Percentiles rank a stretch among this genome's conserved stretches.
Conservation (phyloP, 495 filamentous ascomycete genomes). For the Neurospora intermedia region DNA sequence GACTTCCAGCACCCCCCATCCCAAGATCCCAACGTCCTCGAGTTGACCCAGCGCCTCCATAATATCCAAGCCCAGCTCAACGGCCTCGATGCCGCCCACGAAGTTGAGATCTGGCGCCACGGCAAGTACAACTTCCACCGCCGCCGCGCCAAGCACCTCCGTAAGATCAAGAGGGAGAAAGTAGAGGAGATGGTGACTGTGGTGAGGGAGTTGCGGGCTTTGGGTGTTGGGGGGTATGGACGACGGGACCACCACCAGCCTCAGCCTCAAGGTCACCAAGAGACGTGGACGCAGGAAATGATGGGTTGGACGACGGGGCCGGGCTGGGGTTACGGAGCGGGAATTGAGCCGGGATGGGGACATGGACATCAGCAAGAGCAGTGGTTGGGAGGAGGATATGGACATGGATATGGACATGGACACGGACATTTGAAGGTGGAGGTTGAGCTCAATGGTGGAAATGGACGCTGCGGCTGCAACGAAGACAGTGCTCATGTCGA, state of each 20-base stretch:
- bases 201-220: not conserved
- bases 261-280: not conserved
- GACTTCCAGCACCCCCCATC: not conserved
- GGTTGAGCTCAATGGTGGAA: not conserved
- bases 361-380: not conserved
- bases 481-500: not conserved
- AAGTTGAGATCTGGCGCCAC: not conserved
- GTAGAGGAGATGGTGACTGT: not conserved
- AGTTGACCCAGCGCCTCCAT: not conserved
- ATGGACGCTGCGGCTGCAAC: not conserved
- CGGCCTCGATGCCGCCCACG: not conserved
- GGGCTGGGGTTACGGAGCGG: not conserved
- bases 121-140: not conserved
- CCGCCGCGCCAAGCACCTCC: not conserved
- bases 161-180: not conserved
- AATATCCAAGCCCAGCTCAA: not conserved
- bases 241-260: not conserved
- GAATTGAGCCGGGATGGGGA: not conserved
- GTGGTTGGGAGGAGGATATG: not conserved
- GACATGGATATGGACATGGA: not conserved
- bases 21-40: not conserved
- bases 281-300: not conserved
- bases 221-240: not conserved
- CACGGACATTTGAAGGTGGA: not conserved
- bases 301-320: not conserved